phyloP scores from a whole-genome alignment of 192 early-diverging fungal genomes.

The Diversispora eburnea region DNA sequence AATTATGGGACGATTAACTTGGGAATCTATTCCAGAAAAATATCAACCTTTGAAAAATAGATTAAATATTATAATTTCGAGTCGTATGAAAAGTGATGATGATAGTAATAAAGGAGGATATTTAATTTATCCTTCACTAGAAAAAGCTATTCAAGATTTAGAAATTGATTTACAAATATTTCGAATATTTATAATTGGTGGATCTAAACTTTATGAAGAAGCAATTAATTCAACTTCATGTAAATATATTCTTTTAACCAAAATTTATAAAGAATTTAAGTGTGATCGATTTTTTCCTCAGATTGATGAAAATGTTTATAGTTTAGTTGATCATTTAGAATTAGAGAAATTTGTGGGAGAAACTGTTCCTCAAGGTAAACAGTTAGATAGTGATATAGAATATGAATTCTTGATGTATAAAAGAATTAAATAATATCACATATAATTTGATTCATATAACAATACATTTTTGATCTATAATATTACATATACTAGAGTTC shows the following conservation, averaged over 20 bases:
- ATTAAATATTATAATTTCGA: constrained; percentile 83
- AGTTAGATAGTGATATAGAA: constrained; percentile 20
- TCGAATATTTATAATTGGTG: constrained; percentile 81
- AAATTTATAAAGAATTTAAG: constrained; percentile 56
- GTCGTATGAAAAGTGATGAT: constrained; percentile 50
- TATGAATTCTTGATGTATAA: constrained; percentile 33
- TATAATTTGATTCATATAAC: too few species aligned
- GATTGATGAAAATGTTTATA: constrained; percentile 51
- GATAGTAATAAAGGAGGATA: not conserved
- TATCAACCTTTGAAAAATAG: constrained; percentile 76
- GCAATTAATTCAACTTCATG: constrained; percentile 57
- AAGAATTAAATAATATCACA: not conserved
- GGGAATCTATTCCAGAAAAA: constrained; percentile 85
- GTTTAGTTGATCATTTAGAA: constrained; percentile 26
- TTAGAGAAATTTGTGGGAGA: constrained; percentile 23
- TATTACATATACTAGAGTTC: too few species aligned
- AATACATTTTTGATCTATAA: too few species aligned
- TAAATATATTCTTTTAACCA: constrained; percentile 66
- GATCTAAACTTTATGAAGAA: constrained; percentile 68
- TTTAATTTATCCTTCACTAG: constrained; percentile 27
- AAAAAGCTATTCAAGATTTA: constrained; percentile 15
- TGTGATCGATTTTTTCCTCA: constrained; percentile 82
- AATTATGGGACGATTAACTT: constrained; percentile 92
- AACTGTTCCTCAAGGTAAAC: constrained; percentile 23
- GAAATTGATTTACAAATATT: constrained; percentile 12